Conservation (phyloP, 108 stramenopile genomes). For the Pelagomonas calceolata region DNA sequence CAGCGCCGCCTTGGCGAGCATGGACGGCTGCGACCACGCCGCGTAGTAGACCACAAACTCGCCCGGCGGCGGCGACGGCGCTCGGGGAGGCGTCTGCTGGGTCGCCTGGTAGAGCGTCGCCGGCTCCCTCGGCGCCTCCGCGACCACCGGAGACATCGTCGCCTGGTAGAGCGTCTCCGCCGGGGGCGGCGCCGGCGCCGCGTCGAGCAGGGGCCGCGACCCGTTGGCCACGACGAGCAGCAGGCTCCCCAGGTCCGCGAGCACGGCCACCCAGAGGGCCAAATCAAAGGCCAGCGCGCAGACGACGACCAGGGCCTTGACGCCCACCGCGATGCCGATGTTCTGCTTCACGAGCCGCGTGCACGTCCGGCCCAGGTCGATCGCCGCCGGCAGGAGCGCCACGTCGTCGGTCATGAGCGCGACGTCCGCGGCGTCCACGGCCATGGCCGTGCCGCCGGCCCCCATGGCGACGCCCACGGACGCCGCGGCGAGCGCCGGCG, state of each 20-base stretch:
- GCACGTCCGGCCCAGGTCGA: slow-evolving; percentile 24
- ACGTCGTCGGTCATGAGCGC: slow-evolving; percentile 35
- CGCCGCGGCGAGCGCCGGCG: slow-evolving; percentile 40
- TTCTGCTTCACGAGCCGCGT: slow-evolving; percentile 7
- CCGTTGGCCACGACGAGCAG: not conserved
- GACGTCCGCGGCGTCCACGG: slow-evolving; percentile 43
- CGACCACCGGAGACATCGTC: too few species aligned
- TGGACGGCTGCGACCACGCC: too few species aligned
- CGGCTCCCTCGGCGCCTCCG: too few species aligned
- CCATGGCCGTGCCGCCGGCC: slow-evolving; percentile 27
- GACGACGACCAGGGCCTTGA: slow-evolving; percentile 9
- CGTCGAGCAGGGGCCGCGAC: not conserved
- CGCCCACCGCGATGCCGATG: slow-evolving; percentile 3
- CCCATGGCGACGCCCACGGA: slow-evolving; percentile 46
- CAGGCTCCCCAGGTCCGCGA: slow-evolving; percentile 5
- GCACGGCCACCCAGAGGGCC: slow-evolving; percentile 12
- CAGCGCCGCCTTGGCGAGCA: too few species aligned
- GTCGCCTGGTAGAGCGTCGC: too few species aligned
- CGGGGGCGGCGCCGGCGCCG: too few species aligned
- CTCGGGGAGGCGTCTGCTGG: too few species aligned
- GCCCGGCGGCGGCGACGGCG: too few species aligned
- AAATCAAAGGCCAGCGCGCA: not conserved
- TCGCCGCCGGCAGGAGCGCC: slow-evolving; percentile 23
- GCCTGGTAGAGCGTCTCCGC: too few species aligned
- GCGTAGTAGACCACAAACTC: too few species aligned